A percentile compares a stretch with the other conserved stretches of the same genome.
These are phyloP conservation scores for Solanum paucissectum DNA, from an alignment of 257 asterid species.

Conservation along the genomic window DNA sequence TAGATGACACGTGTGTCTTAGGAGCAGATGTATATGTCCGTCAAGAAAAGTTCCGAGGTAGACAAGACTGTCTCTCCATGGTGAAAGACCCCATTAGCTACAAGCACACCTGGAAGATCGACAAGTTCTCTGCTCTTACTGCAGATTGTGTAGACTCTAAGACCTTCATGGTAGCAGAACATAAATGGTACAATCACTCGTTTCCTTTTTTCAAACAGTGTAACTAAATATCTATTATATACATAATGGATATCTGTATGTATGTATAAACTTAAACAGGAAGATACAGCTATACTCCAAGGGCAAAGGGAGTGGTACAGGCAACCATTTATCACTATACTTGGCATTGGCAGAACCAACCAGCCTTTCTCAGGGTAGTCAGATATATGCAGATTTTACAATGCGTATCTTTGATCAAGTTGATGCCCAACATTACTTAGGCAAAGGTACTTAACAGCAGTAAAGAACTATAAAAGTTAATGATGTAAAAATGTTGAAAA, in stretches of 20 bases:
- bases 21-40: constrained; percentile 53
- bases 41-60: constrained; percentile 22
- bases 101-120: constrained; percentile 35
- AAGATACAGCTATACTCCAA: constrained; percentile 44
- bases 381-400: constrained; percentile 45
- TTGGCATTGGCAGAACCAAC: constrained; percentile 46
- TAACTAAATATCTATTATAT: not conserved
- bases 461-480: not conserved
- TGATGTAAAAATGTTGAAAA: not conserved
- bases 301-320: constrained; percentile 54
- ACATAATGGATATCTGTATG: not conserved
- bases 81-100: constrained; percentile 33
- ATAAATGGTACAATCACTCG: not conserved
- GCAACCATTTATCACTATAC: constrained; percentile 37
- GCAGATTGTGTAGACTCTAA: constrained; percentile 33
- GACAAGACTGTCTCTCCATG: constrained; percentile 48
- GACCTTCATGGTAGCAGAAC: constrained; percentile 24
- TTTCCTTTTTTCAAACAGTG: not conserved
- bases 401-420: constrained; percentile 44
- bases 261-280: constrained; percentile 23
- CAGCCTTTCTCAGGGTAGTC: constrained; percentile 22
- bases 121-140: constrained; percentile 13
- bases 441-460: constrained; percentile 24
- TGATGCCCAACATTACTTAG: constrained; percentile 20
- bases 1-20: constrained; percentile 40